Percentiles rank a stretch among this genome's conserved stretches.
Evolutionary conservation across 495 filamentous ascomycete genomes (phyloP).

Genomic region (Mytilinidion resinicola): DNA sequence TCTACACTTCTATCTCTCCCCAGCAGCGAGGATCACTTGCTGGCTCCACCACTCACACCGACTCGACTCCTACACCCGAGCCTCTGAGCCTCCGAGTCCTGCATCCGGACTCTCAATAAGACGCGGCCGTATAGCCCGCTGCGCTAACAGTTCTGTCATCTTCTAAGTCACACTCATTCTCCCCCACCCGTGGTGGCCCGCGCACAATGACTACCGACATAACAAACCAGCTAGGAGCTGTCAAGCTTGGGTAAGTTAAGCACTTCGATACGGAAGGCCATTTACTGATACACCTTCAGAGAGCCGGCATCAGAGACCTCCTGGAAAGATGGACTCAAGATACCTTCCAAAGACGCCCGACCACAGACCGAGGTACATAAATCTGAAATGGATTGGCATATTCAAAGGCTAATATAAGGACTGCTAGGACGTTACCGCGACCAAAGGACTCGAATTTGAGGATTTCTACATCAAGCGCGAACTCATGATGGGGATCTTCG

Average conservation of each 20-base stretch:
- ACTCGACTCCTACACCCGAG: no score
- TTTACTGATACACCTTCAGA: neutral
- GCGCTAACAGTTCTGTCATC: neutral
- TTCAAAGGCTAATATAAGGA: neutral
- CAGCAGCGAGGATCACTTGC: no score
- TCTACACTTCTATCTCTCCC: no score
- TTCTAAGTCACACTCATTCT: neutral
- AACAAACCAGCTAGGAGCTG: constrained; percentile 43
- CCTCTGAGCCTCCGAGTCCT: no score
- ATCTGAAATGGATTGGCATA: neutral
- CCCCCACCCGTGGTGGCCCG: constrained; percentile 5
- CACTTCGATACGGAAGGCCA: neutral
- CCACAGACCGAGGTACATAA: constrained; percentile 81
- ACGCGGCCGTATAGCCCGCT: neutral
- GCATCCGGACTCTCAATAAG: no score
- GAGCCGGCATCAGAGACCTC: constrained; percentile 52
- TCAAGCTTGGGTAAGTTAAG: constrained; percentile 59
- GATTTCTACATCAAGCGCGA: constrained; percentile 92
- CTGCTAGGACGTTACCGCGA: constrained; percentile 85
- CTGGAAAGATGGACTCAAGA: constrained; percentile 73
- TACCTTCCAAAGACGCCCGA: constrained; percentile 75
- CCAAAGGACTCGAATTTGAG: constrained; percentile 95
- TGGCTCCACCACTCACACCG: no score
- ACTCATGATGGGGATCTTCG: constrained; percentile 97
- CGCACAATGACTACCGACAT: constrained; percentile 36